These are phyloP conservation scores for Magnusiomyces fungicola DNA, from an alignment of 1,139 yeast genomes.

Conservation along the genomic window DNA sequence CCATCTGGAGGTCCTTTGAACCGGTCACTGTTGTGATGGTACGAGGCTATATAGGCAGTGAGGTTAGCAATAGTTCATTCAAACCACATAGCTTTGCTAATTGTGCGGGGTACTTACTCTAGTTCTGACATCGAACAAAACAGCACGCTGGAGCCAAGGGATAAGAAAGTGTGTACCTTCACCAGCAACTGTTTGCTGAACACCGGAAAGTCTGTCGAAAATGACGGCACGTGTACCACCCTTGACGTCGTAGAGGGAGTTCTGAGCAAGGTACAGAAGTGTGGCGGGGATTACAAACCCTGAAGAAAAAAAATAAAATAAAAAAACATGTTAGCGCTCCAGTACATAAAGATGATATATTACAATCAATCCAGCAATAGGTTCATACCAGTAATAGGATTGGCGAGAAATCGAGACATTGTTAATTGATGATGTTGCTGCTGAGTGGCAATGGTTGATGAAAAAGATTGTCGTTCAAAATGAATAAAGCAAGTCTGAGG, in stretches of 20 bases:
- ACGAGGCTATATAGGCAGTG: slow-evolving; percentile 47
- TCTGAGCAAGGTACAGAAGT: slow-evolving; percentile 23
- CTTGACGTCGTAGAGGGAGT: slow-evolving; percentile 66
- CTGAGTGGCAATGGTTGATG: no score
- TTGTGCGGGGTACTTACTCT: background rate
- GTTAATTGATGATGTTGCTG: no score
- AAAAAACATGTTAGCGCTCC: no score
- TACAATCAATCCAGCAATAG: no score
- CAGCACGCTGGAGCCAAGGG: slow-evolving; percentile 94
- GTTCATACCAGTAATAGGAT: slow-evolving; percentile 17
- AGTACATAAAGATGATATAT: no score
- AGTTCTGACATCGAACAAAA: slow-evolving; percentile 86
- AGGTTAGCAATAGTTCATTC: slow-evolving; percentile 18
- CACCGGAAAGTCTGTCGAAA: slow-evolving; percentile 88
- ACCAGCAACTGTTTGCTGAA: slow-evolving; percentile 75
- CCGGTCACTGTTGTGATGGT: slow-evolving; percentile 94
- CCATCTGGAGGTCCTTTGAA: slow-evolving; percentile 94
- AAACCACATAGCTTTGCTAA: no score
- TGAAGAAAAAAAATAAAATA: background rate
- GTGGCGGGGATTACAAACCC: slow-evolving; percentile 28
- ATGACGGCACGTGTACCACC: slow-evolving; percentile 96
- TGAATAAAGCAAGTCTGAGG: no score
- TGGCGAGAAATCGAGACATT: slow-evolving; percentile 15
- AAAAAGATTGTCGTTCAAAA: no score
- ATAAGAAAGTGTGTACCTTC: slow-evolving; percentile 95